phyloP scores from a whole-genome alignment of 306 rosid genomes.

The Amphicarpaea edgeworthii region DNA sequence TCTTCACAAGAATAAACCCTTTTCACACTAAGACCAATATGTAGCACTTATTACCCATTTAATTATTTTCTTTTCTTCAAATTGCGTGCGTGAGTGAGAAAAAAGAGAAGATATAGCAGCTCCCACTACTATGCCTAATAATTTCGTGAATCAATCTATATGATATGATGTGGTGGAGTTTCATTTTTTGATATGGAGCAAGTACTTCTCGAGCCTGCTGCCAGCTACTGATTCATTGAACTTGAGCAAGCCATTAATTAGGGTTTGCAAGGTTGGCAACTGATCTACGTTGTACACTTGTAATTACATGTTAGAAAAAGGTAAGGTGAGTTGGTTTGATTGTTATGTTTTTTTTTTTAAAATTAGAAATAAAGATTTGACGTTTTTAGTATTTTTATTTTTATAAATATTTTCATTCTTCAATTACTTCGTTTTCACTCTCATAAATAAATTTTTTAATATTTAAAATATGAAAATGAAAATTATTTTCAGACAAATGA shows the following conservation, averaged over 20 bases:
- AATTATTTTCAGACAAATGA: no score
- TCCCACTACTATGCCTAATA: background rate
- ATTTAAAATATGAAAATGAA: no score
- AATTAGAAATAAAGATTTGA: no score
- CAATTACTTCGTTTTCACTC: no score
- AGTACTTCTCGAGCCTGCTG: slow-evolving; percentile 1
- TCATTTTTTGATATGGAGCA: background rate
- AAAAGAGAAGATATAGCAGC: background rate
- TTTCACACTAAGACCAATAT: slow-evolving; percentile 21
- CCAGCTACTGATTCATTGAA: slow-evolving; percentile 19
- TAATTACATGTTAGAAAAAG: background rate
- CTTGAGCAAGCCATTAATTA: background rate
- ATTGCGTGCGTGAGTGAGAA: background rate
- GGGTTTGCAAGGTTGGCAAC: slow-evolving; percentile 21
- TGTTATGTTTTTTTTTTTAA: no score
- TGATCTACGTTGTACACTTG: background rate
- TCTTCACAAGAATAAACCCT: slow-evolving; percentile 13
- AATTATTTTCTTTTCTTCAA: background rate
- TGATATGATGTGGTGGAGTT: background rate
- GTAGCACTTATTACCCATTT: background rate
- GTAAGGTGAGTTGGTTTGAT: no score
- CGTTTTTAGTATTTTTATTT: no score
- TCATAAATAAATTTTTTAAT: no score
- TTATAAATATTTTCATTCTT: no score
- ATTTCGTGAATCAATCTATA: background rate